Base-by-base conservation (phyloP, 2,329 filamentous ascomycete species). In the Neocatenulostroma microsporum region DNA sequence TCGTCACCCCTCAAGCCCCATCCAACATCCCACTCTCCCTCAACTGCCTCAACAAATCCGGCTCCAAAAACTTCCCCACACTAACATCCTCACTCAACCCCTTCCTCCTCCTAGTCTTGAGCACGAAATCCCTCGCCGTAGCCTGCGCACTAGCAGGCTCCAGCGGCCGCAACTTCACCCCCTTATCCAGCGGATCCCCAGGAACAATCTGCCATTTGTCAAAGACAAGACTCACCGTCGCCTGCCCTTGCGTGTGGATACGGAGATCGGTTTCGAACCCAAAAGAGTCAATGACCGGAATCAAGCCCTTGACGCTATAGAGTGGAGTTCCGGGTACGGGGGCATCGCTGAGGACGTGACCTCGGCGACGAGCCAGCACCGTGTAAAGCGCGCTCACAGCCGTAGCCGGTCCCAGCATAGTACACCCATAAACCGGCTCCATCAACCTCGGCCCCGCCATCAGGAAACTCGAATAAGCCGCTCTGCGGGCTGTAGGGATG, bases 221-320 rank as follows among this genome's bases (percentile, higher is more conserved):
- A 62, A 98, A 98, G 10, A 94, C 86, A 23, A 98, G 73, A 51
- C 81, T 87, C 36, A 96, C 79, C 55, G 85, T 88, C 38, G 88
- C 87, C 59, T 87, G 82, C 35, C 91, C 89, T 67, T 95, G 85
- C 0, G 89, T 95, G 63, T 94, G 88, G 56, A 96, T 96, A 45
- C 91, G 75, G 40, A 98, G 72, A 66, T 98, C 91, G 11, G 91
- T 96, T 69, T 98, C 91, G 62, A 98, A 96, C 14, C 91, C 91
- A 56, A 98, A 98, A 20, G 81, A 87, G 67, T 98, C 91, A 57
- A 98, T 94, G 41, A 96, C 91, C 8, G 91, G 91, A 38, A 98
- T 79, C 33, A 96, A 71, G 3, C 91, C 91, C 53, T 81, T 84
- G 36, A 95, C 88, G 15, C 84, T 82, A 64, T 95, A 96, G 9